Conservation (phyloP, 345 rosid species). For the Eucalyptus paniculata region DNA sequence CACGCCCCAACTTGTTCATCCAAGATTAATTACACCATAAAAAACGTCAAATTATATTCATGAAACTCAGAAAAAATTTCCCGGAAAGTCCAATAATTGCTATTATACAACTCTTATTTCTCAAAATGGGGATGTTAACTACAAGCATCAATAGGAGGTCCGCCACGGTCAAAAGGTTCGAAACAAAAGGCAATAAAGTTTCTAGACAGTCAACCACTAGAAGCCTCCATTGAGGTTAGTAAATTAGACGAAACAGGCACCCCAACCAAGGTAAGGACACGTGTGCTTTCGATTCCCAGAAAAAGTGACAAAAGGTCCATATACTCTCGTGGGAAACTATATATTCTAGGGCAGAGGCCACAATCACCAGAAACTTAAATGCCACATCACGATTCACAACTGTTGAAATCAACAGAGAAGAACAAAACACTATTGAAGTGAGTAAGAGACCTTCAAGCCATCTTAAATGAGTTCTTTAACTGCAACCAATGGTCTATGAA, state of each 20-base stretch:
- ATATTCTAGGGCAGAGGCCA: background rate
- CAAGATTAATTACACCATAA: too few relatives aligned
- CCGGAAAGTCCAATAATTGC: too few relatives aligned
- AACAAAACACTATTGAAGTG: background rate
- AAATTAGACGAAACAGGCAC: background rate
- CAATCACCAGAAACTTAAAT: background rate
- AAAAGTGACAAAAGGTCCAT: background rate
- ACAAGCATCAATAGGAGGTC: too few relatives aligned
- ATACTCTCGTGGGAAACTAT: accelerated
- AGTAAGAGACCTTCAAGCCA: background rate
- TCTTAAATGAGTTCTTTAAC: background rate
- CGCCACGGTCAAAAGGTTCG: accelerated
- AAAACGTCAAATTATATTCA: too few relatives aligned
- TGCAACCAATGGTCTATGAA: background rate
- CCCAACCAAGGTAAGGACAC: background rate
- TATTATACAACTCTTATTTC: too few relatives aligned
- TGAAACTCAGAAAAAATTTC: too few relatives aligned
- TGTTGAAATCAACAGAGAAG: background rate
- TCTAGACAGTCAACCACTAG: too few relatives aligned
- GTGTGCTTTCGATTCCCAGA: accelerated
- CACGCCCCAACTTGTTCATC: too few relatives aligned
- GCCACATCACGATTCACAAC: background rate
- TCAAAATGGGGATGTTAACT: too few relatives aligned
- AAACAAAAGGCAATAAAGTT: too few relatives aligned
- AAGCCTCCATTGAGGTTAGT: background rate